Evolutionary conservation across 192 early-diverging fungal species (phyloP), one percentile per base, ranked within the genome.

Genomic region (Geranomyces variabilis): DNA sequence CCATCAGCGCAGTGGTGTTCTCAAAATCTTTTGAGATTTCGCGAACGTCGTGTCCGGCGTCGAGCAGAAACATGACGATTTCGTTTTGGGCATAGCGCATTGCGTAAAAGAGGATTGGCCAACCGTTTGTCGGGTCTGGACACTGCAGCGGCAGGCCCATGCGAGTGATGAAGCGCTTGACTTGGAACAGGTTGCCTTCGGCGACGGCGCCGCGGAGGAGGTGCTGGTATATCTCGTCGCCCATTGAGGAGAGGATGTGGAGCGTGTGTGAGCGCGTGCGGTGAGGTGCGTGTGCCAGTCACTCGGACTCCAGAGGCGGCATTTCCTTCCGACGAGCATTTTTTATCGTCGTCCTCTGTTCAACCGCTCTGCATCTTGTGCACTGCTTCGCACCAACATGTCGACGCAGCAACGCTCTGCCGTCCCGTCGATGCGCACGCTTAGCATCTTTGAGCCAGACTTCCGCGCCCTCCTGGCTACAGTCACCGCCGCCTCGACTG

Each of bases 81-180:
- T 78, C 62, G 44, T 83, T 78, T 63, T 86, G 78, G 34, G 49
- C n/a, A 60, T 75, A 84, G 24, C 66, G 63, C 26, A 86, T 86
- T 7, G 84, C 84, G 47, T 82, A 81, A 71, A 86, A 86, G 15
- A 82, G 74, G 24, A 84, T 63, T n/a, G 84, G 84, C 81, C 81
- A 83, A 12, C 81, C 81, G 48, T 79, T 82, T 45, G 49, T 26
- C 22, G 81, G 78, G 71, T 82, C 72, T n/a, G 76, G 68, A 53
- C 72, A 79, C 45, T 78, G 73, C 12, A 83, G 15, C 28, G 82
- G 75, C 51, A 83, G 60, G 43, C 69, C 66, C 48, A 76, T 79
- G 5, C 44, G 43, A 9, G 66, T 60, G 53, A 83, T 47, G 60
- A 78, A 69, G 21, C 63, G 49, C 24, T 67, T 69, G 63, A 75